Conservation (phyloP, 2,329 filamentous ascomycete species). For the Exophiala aquamarina region DNA sequence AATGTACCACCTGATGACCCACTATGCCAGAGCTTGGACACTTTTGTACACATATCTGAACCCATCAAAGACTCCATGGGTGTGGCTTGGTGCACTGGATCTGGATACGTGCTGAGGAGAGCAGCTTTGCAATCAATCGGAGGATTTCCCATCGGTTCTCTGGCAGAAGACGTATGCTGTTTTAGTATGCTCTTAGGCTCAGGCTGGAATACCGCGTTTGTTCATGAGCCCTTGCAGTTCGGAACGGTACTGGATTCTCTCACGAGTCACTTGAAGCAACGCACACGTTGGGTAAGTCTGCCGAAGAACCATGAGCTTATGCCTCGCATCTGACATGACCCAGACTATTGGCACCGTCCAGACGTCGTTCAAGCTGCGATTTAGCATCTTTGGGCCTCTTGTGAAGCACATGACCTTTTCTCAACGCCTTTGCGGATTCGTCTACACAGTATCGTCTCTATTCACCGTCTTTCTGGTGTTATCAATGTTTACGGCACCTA, state of each 20-base stretch:
- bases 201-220: slow-evolving; percentile 30
- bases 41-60: slow-evolving; percentile 28
- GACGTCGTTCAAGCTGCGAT: slow-evolving; percentile 55
- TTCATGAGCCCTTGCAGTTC: slow-evolving; percentile 29
- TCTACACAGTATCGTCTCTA: slow-evolving; percentile 52
- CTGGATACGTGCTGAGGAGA: slow-evolving; percentile 30
- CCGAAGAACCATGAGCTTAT: neutral
- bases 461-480: slow-evolving; percentile 44
- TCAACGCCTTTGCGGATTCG: slow-evolving; percentile 55
- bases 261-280: slow-evolving; percentile 38
- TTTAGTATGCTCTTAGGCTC: slow-evolving; percentile 27
- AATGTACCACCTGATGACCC: slow-evolving; percentile 29
- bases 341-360: slow-evolving; percentile 45
- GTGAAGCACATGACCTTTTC: slow-evolving; percentile 52
- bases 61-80: slow-evolving; percentile 30
- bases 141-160: slow-evolving; percentile 29
- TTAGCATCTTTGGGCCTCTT: slow-evolving; percentile 51
- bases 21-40: slow-evolving; percentile 26
- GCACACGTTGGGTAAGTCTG: slow-evolving; percentile 34
- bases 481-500: slow-evolving; percentile 51
- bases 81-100: slow-evolving; percentile 32
- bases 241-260: slow-evolving; percentile 36
- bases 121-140: slow-evolving; percentile 29
- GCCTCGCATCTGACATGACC: slow-evolving; percentile 6
- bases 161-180: slow-evolving; percentile 31